phyloP scores from a whole-genome alignment of 257 asterid genomes.

The Scutellaria baicalensis region DNA sequence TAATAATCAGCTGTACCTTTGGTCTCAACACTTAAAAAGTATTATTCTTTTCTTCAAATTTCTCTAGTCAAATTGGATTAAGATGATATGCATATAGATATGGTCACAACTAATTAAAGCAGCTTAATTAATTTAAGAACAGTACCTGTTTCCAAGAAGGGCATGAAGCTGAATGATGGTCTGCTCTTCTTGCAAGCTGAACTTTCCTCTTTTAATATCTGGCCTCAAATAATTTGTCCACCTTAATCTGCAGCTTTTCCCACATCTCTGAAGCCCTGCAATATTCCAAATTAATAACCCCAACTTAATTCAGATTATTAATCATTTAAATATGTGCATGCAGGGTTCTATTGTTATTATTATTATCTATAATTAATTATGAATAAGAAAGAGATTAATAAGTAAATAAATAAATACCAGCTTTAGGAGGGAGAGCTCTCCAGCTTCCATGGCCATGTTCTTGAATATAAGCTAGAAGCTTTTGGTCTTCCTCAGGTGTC shows the following conservation, averaged over 20 bases:
- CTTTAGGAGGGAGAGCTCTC: slow-evolving; percentile 50
- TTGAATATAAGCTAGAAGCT: slow-evolving; percentile 34
- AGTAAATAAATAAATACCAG: slow-evolving; percentile 19
- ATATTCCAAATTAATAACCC: not conserved
- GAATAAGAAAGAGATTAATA: too few relatives aligned
- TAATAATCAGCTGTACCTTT: not conserved
- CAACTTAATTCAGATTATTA: not conserved
- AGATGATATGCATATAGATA: not conserved
- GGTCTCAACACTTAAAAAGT: not conserved
- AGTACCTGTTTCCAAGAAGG: slow-evolving; percentile 50
- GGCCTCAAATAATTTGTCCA: slow-evolving; percentile 33
- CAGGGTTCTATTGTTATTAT: too few relatives aligned
- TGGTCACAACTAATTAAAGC: not conserved
- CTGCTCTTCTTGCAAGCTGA: slow-evolving; percentile 42
- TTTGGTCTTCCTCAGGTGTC: slow-evolving; percentile 47
- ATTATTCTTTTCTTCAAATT: not conserved
- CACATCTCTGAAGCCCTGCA: slow-evolving; percentile 30
- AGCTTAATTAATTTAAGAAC: too few relatives aligned
- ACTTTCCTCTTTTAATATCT: slow-evolving; percentile 29
- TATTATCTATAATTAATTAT: too few relatives aligned
- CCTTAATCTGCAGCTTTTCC: slow-evolving; percentile 32
- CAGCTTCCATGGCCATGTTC: slow-evolving; percentile 59
- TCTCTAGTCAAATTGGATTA: too few relatives aligned
- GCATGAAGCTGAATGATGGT: slow-evolving; percentile 53
- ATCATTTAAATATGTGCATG: not conserved